Conservation (phyloP, 352 stramenopile species). For the Phytopythium chamaehyphon region DNA sequence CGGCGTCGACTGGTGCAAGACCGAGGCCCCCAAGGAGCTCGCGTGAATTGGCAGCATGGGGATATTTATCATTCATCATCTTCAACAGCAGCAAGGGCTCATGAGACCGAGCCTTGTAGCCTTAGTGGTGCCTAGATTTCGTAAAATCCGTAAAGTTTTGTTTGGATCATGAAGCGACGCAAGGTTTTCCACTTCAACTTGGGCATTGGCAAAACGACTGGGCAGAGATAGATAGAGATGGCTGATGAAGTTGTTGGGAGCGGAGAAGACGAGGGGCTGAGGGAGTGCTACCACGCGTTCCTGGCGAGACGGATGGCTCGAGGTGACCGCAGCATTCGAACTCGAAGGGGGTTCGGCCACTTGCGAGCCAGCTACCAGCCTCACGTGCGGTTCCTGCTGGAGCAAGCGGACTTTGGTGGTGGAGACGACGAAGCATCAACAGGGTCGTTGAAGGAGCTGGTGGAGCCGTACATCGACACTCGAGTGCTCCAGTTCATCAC, state of each 20-base stretch:
- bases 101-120: neutral
- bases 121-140: neutral
- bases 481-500: conserved; percentile 33
- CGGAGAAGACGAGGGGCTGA: conserved; percentile 4
- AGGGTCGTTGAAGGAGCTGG: conserved; percentile 9
- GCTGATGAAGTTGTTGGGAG: too few relatives aligned
- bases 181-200: conserved; percentile 1
- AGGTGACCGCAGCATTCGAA: conserved; percentile 24
- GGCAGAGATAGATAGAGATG: neutral
- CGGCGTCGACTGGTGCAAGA: conserved; percentile 47
- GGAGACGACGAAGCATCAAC: neutral
- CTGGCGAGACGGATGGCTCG: conserved; percentile 11
- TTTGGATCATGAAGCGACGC: neutral
- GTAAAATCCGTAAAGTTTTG: neutral
- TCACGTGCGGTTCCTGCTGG: conserved; percentile 15
- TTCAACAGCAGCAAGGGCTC: too few relatives aligned
- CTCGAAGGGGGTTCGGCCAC: conserved; percentile 15
- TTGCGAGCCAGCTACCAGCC: conserved; percentile 32
- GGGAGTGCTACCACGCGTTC: conserved; percentile 18
- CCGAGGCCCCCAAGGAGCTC: conserved; percentile 9
- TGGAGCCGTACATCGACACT: conserved; percentile 36
- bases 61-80: neutral
- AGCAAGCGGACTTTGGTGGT: neutral
- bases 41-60: neutral
- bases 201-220: conserved; percentile 4